Evolutionary conservation across 2,329 filamentous ascomycete species (phyloP), one percentile per base, ranked within the genome.

Genomic region (Hypomyces rosellus): DNA sequence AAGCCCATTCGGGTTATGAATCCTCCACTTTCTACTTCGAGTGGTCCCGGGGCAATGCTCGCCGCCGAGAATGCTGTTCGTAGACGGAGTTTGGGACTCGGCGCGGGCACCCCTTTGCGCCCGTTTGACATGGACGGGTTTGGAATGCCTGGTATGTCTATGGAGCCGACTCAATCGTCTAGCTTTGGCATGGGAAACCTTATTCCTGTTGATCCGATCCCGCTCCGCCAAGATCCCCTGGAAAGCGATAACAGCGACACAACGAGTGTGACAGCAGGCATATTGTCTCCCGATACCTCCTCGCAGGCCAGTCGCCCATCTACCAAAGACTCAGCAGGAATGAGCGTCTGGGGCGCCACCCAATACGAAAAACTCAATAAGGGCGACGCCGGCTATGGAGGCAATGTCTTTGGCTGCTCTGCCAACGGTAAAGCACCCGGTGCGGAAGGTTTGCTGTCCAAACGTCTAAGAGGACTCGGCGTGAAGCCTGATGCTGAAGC

Each of bases 371-470:
- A 90, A 62, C 77, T 89, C 16, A 82, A 63, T 59, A 86, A 78
- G 62, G 82, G 82, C 5, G 83, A 89, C 53, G 65, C 73, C 16
- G 77, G 82, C 34, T 84, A 87, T 60, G 78, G 84, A 36, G 75
- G 80, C 1, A 78, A 81, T 49, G 67, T 72, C 0, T 83, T 77
- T 56, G 57, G 52, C 16, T 63, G 58, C 18, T 63, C 57, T 8
- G 64, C 63, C 47, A 65, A 63, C 33, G 69, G 69, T 34, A 71
- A 66, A n/a, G 49, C 41, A 12, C 50, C 25, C 18, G 69, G 69
- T 1, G 74, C 79, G 4, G 84, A 89, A 59, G 81, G 87, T 3
- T 67, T 93, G 14, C 70, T 93, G 14, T 88, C 88, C 11, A 82
- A 82, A 63, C 77, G 82, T 50, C 69, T 92, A 41, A 77, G 82